phyloP scores from a whole-genome alignment of 78 protist species.

The Planoprotostelium fungivorum region DNA sequence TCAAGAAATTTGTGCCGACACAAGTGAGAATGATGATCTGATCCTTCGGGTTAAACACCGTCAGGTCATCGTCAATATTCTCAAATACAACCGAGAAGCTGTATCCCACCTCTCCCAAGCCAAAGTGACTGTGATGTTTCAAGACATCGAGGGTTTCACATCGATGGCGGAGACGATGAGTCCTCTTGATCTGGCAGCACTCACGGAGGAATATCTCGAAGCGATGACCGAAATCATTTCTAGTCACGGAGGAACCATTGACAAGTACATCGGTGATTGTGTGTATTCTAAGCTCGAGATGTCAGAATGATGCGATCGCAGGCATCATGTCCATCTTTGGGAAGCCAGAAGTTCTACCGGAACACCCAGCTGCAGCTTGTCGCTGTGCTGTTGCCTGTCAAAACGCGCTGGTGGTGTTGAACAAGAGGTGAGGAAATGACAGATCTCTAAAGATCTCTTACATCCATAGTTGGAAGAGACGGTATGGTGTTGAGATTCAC shows the following conservation, averaged over 20 bases:
- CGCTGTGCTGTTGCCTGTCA: not conserved
- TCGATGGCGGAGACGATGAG: conserved; percentile 5
- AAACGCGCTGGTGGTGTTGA: not conserved
- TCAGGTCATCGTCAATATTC: not conserved
- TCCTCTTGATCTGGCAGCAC: not conserved
- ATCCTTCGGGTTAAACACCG: not conserved
- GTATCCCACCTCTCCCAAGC: not conserved
- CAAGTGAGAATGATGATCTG: not conserved
- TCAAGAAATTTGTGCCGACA: not conserved
- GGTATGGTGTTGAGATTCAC: not conserved
- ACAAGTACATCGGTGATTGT: conserved; percentile 50
- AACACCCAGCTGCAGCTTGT: not conserved
- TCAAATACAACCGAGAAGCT: not conserved
- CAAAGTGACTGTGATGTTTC: not conserved
- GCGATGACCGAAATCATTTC: not conserved
- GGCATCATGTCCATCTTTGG: conserved; percentile 23
- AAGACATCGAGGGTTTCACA: not conserved
- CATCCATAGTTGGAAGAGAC: not conserved
- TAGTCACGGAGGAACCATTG: conserved; percentile 19
- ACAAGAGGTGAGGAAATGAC: not conserved
- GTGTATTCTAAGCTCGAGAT: no score
- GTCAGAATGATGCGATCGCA: no score
- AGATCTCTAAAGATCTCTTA: not conserved
- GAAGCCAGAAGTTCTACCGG: not conserved
- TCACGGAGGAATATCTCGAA: conserved; percentile 16